Base-by-base conservation (phyloP, 2,329 filamentous ascomycete genomes). In the Sclerotiophoma versabilis region DNA sequence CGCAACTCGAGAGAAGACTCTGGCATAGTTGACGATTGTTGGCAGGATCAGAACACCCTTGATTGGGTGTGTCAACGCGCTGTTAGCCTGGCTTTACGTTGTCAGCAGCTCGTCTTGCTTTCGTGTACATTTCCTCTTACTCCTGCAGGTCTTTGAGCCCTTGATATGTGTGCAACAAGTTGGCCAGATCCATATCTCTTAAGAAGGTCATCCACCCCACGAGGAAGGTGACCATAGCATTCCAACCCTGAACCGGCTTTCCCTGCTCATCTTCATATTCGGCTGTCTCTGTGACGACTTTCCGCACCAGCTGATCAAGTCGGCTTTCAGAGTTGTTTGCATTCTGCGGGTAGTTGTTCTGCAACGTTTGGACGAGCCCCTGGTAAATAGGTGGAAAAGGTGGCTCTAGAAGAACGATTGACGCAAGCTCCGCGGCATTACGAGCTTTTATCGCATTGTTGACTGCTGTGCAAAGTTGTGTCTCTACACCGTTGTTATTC, bases 31-130 rank as follows among this genome's bases (percentile, higher is more conserved):
- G 65, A 96, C 87, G 70, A 92, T 90, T 3, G 91, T 92, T 34
- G 91, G 88, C 33, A 97, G 84, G 65, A 97, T 86, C 66, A 96
- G 83, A 25, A 88, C 84, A 26, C 93, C 93, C 71, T 92, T 87
- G 11, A 87, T 87, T 1, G 89, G 86, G 67, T 96, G 89, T 6
- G 87, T 86, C 41, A 97, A 84, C 0, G 93, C 92, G 17, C 90
- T 90, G 22, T 92, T 89, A 64, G 90, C 95, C 65, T 92, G 89
- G 68, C 91, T 70, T 50, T 9, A 32, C 8, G 14, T 22, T 11
- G 45, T 62, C 33, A 65, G 57, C 32, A 17, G 5, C 7, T 6
- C 22, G 5, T 11, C 7, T 6, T 9, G n/a, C n/a, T n/a, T n/a
- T n/a, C n/a, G n/a, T 20, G 2, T 2, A 27, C 41, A 23, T 27